phyloP scores from a whole-genome alignment of 1,284 basidiomycete genomes.

The Crucibulum parvulum region DNA sequence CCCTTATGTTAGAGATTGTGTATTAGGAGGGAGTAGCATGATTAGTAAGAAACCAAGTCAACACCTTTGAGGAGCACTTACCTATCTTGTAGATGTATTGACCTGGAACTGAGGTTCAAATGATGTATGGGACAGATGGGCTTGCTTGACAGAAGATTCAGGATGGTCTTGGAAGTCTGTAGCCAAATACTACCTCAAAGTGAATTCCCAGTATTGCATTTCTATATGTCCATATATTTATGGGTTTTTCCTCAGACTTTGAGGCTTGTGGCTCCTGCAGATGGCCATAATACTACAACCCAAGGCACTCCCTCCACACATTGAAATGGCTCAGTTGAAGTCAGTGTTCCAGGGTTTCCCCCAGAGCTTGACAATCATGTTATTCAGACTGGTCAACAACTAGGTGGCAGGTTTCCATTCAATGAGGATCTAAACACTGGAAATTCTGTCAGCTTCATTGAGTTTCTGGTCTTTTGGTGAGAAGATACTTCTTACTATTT shows the following conservation, averaged over 20 bases:
- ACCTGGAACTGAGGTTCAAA: conserved; percentile 30
- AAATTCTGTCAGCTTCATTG: conserved; percentile 40
- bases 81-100: conserved; percentile 27
- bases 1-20: conserved; percentile 25
- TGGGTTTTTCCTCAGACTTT: conserved; percentile 7
- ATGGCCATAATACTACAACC: conserved; percentile 28
- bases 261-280: conserved; percentile 19
- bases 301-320: conserved; percentile 28
- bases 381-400: conserved; percentile 26
- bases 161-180: conserved; percentile 32
- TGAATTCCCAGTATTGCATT: background rate
- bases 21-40: conserved; percentile 34
- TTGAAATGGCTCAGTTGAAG: conserved; percentile 30
- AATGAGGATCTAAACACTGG: conserved; percentile 40
- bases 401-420: conserved; percentile 32
- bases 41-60: conserved; percentile 27
- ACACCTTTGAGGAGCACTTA: background rate
- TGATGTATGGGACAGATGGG: conserved; percentile 31
- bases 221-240: background rate
- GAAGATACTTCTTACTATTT: background rate
- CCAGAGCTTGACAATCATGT: conserved; percentile 29
- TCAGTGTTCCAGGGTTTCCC: conserved; percentile 32
- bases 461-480: background rate
- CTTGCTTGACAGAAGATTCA: conserved; percentile 23
- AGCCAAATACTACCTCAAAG: conserved; percentile 17